phyloP scores from a whole-genome alignment of 2,329 filamentous ascomycete genomes.

The Exophiala spinifera region DNA sequence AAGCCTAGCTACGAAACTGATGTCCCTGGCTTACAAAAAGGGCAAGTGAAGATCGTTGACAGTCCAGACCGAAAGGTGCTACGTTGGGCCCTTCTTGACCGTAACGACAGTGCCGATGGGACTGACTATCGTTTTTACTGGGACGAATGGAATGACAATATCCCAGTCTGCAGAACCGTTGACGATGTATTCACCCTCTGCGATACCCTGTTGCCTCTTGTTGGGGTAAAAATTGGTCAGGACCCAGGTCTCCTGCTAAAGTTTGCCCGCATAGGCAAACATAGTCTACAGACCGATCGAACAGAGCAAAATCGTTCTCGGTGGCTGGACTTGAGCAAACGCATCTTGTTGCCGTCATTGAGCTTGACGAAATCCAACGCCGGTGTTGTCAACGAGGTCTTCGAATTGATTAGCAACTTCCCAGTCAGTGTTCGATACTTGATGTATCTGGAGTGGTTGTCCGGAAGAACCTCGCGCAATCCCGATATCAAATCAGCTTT shows the following conservation, averaged over 20 bases:
- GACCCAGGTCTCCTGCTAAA: conserved; percentile 76
- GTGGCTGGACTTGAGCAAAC: conserved; percentile 81
- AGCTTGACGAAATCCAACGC: conserved; percentile 84
- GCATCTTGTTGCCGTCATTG: conserved; percentile 81
- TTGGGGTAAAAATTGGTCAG: conserved; percentile 84
- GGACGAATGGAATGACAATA: conserved; percentile 93
- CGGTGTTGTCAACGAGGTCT: conserved; percentile 80
- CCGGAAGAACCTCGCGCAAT: conserved; percentile 69
- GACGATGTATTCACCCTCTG: conserved; percentile 89
- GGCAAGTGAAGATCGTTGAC: conserved; percentile 61
- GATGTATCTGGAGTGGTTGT: conserved; percentile 92
- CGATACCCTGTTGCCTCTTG: conserved; percentile 76
- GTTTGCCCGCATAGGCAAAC: conserved; percentile 76
- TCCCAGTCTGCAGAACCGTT: conserved; percentile 84
- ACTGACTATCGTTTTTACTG: conserved; percentile 88
- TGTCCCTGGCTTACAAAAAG: conserved; percentile 66
- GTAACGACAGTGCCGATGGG: conserved; percentile 69
- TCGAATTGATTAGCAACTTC: conserved; percentile 75
- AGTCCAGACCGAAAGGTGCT: conserved; percentile 64
- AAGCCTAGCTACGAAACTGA: conserved; percentile 57
- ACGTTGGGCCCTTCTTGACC: conserved; percentile 82
- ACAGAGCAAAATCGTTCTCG: conserved; percentile 69
- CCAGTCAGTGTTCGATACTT: conserved; percentile 74
- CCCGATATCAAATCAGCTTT: conserved; percentile 79
- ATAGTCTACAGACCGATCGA: conserved; percentile 67